Percentiles rank a stretch among this genome's conserved stretches.
phyloP scores from a whole-genome alignment of 2,329 filamentous ascomycete genomes.

The Xylaria sp. region DNA sequence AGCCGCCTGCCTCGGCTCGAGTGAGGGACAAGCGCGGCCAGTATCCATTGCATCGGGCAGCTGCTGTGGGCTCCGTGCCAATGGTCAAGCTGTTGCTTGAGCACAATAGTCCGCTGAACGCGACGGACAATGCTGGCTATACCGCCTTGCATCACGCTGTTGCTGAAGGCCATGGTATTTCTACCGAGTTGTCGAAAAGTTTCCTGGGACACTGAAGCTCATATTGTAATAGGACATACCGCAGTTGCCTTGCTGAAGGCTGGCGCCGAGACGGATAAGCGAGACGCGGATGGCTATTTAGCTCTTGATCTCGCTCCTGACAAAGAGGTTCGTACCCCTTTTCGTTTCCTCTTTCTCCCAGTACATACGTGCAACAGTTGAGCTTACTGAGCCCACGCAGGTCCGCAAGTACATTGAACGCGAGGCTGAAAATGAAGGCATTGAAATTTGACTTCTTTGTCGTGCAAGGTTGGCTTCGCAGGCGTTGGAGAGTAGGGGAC shows the following conservation, averaged over 20 bases:
- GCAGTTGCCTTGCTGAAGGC: constrained; percentile 85
- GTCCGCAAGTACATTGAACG: constrained; percentile 81
- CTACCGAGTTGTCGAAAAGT: background rate
- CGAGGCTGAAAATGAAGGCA: constrained; percentile 84
- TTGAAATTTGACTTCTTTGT: constrained; percentile 62
- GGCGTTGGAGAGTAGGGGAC: constrained; percentile 12
- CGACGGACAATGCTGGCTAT: constrained; percentile 82
- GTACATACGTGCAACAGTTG: constrained; percentile 15
- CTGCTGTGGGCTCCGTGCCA: constrained; percentile 88
- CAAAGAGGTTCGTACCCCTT: constrained; percentile 70
- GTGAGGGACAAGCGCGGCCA: constrained; percentile 89
- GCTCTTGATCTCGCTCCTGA: constrained; percentile 89
- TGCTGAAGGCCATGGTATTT: constrained; percentile 74
- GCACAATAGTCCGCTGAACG: constrained; percentile 82
- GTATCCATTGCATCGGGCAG: constrained; percentile 89
- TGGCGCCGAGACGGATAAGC: constrained; percentile 84
- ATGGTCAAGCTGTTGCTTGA: constrained; percentile 84
- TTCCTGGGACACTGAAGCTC: background rate
- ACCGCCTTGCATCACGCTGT: constrained; percentile 91
- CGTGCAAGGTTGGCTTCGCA: constrained; percentile 2
- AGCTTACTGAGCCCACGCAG: constrained; percentile 54
- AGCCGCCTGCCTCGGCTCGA: constrained; percentile 76
- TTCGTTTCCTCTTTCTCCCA: constrained; percentile 1
- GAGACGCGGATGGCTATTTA: constrained; percentile 74
- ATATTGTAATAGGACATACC: constrained; percentile 70